Conservation (phyloP, 2,329 filamentous ascomycete species). For the Pezicula rhizophila region DNA sequence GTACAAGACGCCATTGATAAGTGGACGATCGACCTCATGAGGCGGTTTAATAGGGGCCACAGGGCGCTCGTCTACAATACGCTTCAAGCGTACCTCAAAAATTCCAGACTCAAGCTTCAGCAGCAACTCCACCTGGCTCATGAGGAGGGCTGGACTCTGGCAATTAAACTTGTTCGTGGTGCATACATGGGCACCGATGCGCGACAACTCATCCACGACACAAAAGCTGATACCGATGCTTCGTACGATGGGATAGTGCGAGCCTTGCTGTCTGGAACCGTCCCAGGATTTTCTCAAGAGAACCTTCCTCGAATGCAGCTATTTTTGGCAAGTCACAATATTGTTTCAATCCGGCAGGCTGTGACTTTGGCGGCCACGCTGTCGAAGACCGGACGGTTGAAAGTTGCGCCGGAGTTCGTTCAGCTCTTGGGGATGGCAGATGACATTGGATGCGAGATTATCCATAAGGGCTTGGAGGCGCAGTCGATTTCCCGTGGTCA, state of each 20-base stretch:
- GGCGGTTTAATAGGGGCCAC: constrained; percentile 39
- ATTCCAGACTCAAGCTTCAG: constrained; percentile 35
- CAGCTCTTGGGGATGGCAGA: constrained; percentile 92
- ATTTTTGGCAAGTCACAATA: constrained; percentile 75
- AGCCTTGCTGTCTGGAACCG: constrained; percentile 42
- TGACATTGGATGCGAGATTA: constrained; percentile 62
- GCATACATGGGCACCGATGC: constrained; percentile 43
- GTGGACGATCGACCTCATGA: constrained; percentile 46
- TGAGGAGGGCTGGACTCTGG: constrained; percentile 39
- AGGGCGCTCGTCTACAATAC: constrained; percentile 40
- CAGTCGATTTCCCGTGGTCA: constrained; percentile 13
- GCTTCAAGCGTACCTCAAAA: constrained; percentile 45
- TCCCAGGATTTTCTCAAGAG: constrained; percentile 30
- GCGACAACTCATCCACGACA: constrained; percentile 36
- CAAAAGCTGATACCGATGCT: constrained; percentile 38
- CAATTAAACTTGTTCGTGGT: constrained; percentile 45
- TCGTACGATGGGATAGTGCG: constrained; percentile 49
- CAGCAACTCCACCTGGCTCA: constrained; percentile 37
- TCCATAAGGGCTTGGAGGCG: constrained; percentile 30
- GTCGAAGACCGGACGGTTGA: constrained; percentile 42
- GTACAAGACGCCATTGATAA: constrained; percentile 43
- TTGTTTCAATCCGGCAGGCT: neutral
- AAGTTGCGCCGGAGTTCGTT: constrained; percentile 49
- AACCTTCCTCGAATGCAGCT: constrained; percentile 38
- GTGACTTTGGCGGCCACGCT: constrained; percentile 49